Conservation (phyloP, 257 asterid genomes). For the Nicotiana paniculata region DNA sequence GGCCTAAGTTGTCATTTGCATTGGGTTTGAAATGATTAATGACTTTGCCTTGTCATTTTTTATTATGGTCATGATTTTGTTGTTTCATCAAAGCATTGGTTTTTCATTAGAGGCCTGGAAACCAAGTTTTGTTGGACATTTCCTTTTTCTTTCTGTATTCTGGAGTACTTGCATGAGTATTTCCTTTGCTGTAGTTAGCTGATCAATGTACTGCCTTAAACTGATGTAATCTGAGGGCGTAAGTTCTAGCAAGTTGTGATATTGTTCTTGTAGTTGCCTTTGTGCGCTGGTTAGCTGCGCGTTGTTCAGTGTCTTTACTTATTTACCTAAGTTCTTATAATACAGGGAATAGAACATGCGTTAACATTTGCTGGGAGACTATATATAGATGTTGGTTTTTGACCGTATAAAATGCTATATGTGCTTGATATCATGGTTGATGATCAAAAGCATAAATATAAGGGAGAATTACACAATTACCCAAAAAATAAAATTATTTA, state of each 20-base stretch:
- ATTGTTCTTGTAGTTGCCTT: background rate
- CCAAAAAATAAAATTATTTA: too few relatives aligned
- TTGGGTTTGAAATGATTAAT: constrained; percentile 52
- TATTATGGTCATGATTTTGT: constrained; percentile 13
- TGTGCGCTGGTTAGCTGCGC: background rate
- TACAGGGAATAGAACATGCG: background rate
- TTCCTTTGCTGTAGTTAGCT: background rate
- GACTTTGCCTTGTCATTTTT: background rate
- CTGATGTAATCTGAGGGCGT: background rate
- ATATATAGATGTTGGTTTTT: background rate
- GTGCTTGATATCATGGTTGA: background rate
- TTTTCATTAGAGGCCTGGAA: background rate
- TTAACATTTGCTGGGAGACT: background rate
- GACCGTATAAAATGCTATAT: background rate
- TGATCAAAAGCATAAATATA: background rate
- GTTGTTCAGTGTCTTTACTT: background rate
- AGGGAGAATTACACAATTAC: too few relatives aligned
- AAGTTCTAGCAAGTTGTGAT: background rate
- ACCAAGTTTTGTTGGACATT: background rate
- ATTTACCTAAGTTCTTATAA: background rate
- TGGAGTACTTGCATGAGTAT: constrained; percentile 1
- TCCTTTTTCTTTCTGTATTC: background rate
- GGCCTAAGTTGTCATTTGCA: constrained; percentile 89
- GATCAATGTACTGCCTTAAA: background rate
- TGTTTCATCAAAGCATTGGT: constrained; percentile 7